A percentile compares a stretch with the other conserved stretches of the same genome.
phyloP scores from a whole-genome alignment of 352 stramenopile genomes.

The Phytophthora crassamura region DNA sequence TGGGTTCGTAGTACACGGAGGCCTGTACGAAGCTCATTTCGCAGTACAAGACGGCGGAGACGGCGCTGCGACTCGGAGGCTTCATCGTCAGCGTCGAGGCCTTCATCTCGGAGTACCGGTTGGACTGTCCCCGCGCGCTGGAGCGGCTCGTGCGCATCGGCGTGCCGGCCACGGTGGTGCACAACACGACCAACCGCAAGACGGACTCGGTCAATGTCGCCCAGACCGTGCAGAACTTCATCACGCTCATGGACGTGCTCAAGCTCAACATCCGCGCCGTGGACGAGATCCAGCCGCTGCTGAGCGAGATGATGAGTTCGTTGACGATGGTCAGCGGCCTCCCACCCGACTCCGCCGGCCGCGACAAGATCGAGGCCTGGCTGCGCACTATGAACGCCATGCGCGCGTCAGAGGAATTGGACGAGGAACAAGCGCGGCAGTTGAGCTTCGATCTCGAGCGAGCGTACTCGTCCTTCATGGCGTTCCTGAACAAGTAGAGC shows the following conservation, averaged over 20 bases:
- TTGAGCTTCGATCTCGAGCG: constrained; percentile 96
- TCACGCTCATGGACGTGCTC: constrained; percentile 98
- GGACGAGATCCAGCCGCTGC: constrained; percentile 97
- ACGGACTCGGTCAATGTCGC: constrained; percentile 92
- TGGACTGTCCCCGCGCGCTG: constrained; percentile 96
- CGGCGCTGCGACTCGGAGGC: constrained; percentile 83
- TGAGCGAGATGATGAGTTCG: constrained; percentile 96
- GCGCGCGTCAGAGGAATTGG: constrained; percentile 96
- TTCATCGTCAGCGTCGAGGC: constrained; percentile 72
- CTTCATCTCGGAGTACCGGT: constrained; percentile 96
- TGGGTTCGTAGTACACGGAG: constrained; percentile 89
- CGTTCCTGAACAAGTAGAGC: constrained; percentile 81
- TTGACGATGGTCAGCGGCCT: constrained; percentile 95
- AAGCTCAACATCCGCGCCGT: constrained; percentile 97
- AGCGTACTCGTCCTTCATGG: constrained; percentile 96
- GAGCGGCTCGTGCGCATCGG: constrained; percentile 95
- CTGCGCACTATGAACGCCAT: constrained; percentile 96
- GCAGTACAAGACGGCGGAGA: constrained; percentile 98
- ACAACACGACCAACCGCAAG: constrained; percentile 83
- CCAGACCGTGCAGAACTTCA: constrained; percentile 97
- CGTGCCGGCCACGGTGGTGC: constrained; percentile 93
- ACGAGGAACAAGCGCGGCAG: constrained; percentile 96
- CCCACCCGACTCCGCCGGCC: constrained; percentile 94
- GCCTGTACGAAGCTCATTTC: constrained; percentile 98
- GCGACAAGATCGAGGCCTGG: constrained; percentile 95